Evolutionary conservation across 495 filamentous ascomycete species (phyloP), one percentile per base, ranked within the genome.

Genomic region (Penicillium tannophilum): DNA sequence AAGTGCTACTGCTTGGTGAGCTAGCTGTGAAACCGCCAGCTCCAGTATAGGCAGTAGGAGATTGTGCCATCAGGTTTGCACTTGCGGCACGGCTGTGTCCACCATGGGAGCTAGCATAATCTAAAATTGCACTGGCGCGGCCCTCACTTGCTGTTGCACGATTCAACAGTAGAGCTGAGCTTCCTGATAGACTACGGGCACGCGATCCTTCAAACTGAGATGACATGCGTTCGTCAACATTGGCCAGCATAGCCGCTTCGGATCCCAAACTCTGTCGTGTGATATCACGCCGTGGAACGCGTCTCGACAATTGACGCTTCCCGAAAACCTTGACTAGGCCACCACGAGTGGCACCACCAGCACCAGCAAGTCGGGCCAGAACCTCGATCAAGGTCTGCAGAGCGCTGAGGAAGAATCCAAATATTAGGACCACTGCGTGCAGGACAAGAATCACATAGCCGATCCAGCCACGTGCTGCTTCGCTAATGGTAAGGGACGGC

Each of bases 351-450:
- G 88, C 86, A 42, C 88, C 89, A 48, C 92, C 93, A 59, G 89
- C 91, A 56, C 93, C 91, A 39, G 86, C 83, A 52, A 91, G 78
- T 49, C 93, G 82, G 20, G 93, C 92, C 42, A 84, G 76, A 12
- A 98, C 88, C 70, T 98, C 94, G 35, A 96, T 83, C 43, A 96
- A 77, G 0, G 93, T 96, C 68, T 96, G 92, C 8, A 96, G 67
- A 2, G 94, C 89, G 67, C 96, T 97, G 30, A 98, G 77, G 66
- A 97, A 91, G 76, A 97, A 98, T 3, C 91, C 93, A 65, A 96
- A 95, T 9, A 97, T 86, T 7, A 98, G 78, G 7, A 97, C 91
- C 59, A 90, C 79, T 11, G 83, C 93, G 65, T 98, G 94, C 52
- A 95, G 81, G 23, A 96, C 70, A 28, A 98, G 82, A 54, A 98